phyloP scores from a whole-genome alignment of 2,329 filamentous ascomycete species.

The Epichloe typhina region DNA sequence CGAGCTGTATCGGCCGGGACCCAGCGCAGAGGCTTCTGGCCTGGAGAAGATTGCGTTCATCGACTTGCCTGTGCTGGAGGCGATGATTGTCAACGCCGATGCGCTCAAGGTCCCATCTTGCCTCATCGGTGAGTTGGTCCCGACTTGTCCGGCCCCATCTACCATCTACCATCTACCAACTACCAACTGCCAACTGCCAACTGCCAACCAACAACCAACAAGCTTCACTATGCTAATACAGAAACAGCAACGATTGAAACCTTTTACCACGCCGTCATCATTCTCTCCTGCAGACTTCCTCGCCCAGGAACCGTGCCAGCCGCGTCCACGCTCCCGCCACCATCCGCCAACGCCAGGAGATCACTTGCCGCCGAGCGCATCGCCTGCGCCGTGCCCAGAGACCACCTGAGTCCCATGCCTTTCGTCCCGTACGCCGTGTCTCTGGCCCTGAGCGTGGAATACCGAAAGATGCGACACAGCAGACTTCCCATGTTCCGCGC shows the following conservation, averaged over 20 bases:
- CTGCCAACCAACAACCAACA: too few relatives aligned
- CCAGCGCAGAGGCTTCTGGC: conserved; percentile 25
- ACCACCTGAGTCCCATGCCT: conserved; percentile 39
- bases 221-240: not conserved
- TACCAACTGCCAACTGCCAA: too few relatives aligned
- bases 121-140: conserved; percentile 31
- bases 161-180: too few relatives aligned
- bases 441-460: conserved; percentile 47
- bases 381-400: conserved; percentile 37
- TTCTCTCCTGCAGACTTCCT: conserved; percentile 45
- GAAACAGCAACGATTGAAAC: conserved; percentile 43
- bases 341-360: conserved; percentile 40
- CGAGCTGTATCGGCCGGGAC: conserved; percentile 43
- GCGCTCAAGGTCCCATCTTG: conserved; percentile 35
- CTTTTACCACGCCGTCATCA: conserved; percentile 51
- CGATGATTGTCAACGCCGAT: conserved; percentile 41
- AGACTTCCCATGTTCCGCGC: conserved; percentile 44
- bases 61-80: conserved; percentile 43
- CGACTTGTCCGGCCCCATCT: not conserved
- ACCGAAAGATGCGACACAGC: conserved; percentile 50
- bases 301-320: conserved; percentile 25
- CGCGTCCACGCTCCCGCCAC: conserved; percentile 30
- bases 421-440: conserved; percentile 50
- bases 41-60: conserved; percentile 33
- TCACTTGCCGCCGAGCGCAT: conserved; percentile 46